Evolutionary conservation across 352 stramenopile genomes (phyloP).

Genomic region (Phytophthora rubi): DNA sequence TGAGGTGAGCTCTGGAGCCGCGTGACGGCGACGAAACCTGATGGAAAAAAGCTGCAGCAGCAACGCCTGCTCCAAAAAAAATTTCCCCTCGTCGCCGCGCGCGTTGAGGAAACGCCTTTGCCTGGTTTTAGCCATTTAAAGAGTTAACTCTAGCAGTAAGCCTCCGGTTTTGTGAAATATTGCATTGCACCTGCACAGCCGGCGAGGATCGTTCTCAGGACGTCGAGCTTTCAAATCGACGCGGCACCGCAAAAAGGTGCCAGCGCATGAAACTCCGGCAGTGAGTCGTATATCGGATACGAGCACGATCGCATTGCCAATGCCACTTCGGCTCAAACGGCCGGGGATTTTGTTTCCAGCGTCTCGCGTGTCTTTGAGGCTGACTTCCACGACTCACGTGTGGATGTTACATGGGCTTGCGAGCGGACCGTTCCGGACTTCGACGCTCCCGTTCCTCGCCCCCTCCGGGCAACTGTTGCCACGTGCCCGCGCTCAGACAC

Average conservation of each 20-base stretch:
- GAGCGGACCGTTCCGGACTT: constrained; percentile 1
- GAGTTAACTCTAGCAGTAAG: too few species aligned
- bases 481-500: background rate
- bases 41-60: background rate
- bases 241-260: background rate
- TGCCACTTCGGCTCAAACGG: background rate
- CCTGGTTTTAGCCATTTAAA: background rate
- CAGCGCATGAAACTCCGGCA: background rate
- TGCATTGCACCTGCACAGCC: background rate
- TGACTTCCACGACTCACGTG: background rate
- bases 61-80: background rate
- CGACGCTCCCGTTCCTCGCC: background rate
- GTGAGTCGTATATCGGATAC: background rate
- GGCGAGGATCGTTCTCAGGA: background rate
- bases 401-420: background rate
- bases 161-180: background rate
- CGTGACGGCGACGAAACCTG: background rate
- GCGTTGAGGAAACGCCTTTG: background rate
- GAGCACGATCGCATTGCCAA: background rate
- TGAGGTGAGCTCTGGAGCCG: background rate
- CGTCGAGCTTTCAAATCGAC: background rate
- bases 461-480: background rate
- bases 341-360: background rate
- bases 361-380: constrained; percentile 1
- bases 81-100: background rate